Evolutionary conservation across 176 grass and related monocot genomes (phyloP).

Genomic region (Bothriochloa decipiens): DNA sequence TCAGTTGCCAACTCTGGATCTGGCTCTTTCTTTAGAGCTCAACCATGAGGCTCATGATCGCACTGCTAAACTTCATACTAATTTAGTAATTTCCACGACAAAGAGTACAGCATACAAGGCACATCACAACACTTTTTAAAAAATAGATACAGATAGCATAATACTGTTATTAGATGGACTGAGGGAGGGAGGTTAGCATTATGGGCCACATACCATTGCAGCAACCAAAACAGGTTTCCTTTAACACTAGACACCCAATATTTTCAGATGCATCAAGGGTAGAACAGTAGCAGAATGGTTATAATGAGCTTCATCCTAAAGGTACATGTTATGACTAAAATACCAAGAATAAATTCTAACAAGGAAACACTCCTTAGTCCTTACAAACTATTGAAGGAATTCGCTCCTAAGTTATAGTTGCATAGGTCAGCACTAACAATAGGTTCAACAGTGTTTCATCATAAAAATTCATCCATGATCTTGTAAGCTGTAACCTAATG

Average conservation of each 20-base stretch:
- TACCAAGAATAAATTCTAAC: constrained; percentile 29
- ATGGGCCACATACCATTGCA: constrained; percentile 14
- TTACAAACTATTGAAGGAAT: constrained; percentile 21
- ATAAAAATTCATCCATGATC: constrained; percentile 8
- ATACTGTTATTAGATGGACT: constrained; percentile 10
- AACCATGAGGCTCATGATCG: background rate
- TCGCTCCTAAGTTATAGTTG: constrained; percentile 12
- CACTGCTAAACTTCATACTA: constrained; percentile 6
- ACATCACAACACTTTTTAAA: background rate
- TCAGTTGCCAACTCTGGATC: background rate
- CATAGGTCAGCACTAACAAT: background rate
- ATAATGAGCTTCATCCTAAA: constrained; percentile 15
- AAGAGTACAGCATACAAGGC: constrained; percentile 2
- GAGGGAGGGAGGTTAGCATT: background rate
- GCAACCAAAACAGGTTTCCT: constrained; percentile 29
- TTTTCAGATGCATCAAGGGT: background rate
- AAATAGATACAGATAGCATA: background rate
- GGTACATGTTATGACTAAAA: constrained; percentile 7
- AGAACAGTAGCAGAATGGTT: constrained; percentile 10
- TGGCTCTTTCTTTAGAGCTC: constrained; percentile 13
- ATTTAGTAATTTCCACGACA: constrained; percentile 6
- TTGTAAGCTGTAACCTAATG: constrained; percentile 32
- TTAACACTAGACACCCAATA: constrained; percentile 1
- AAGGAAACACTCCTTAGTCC: constrained; percentile 9
- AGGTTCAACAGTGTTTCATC: constrained; percentile 17